phyloP scores from a whole-genome alignment of 352 stramenopile genomes.

The Globisporangium sylvaticum region DNA sequence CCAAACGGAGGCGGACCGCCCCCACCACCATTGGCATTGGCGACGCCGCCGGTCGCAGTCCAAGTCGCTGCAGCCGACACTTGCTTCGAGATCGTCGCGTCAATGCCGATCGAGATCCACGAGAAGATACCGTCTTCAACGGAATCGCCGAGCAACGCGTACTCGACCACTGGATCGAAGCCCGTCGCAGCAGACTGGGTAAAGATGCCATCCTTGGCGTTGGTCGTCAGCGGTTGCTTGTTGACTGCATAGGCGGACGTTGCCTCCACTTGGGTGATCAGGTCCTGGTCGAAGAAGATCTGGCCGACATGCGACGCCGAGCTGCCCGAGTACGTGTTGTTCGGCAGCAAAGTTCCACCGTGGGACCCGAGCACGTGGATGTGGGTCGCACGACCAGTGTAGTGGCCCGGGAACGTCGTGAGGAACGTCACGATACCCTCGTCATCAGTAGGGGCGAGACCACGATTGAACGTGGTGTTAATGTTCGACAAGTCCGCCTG shows the following conservation, averaged over 20 bases:
- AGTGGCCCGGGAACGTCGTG: conserved; percentile 17
- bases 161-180: conserved; percentile 12
- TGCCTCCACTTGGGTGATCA: background rate
- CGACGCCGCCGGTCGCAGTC: conserved; percentile 7
- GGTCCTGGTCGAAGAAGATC: conserved; percentile 10
- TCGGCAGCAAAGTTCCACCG: conserved; percentile 2
- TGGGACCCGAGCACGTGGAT: conserved; percentile 15
- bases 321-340: conserved; percentile 16
- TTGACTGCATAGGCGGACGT: conserved; percentile 1
- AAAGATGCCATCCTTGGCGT: conserved; percentile 11
- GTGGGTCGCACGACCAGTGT: conserved; percentile 10
- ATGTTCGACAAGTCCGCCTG: background rate
- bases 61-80: background rate
- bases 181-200: conserved; percentile 6
- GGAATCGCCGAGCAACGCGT: conserved; percentile 16
- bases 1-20: no score
- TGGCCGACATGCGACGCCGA: conserved; percentile 10
- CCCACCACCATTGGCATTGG: background rate
- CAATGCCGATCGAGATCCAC: conserved; percentile 25
- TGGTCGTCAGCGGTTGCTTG: conserved; percentile 13
- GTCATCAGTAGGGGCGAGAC: background rate
- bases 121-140: conserved; percentile 18
- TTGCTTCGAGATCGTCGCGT: conserved; percentile 8
- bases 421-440: conserved; percentile 9
- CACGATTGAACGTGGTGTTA: conserved; percentile 14